Evolutionary conservation across 1,139 yeast genomes (phyloP).

Genomic region (Zygosaccharomyces sapae): DNA sequence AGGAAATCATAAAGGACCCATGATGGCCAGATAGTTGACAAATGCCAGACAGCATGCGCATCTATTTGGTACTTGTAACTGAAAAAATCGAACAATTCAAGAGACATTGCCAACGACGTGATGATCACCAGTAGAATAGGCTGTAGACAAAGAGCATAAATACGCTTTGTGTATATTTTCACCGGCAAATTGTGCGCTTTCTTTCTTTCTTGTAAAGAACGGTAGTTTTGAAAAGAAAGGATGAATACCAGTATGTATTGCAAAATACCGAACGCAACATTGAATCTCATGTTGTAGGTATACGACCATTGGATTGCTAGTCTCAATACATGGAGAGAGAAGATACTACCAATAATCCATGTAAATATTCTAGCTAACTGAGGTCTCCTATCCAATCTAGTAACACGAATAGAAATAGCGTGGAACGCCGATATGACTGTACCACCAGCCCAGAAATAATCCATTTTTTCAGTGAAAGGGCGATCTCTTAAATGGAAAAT

Average conservation of each 20-base stretch:
- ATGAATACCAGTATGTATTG: slow-evolving; percentile 52
- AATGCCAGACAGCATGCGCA: slow-evolving; percentile 94
- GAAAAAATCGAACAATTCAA: slow-evolving; percentile 87
- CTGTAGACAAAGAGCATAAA: slow-evolving; percentile 43
- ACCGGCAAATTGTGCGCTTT: slow-evolving; percentile 12
- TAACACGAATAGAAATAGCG: slow-evolving; percentile 56
- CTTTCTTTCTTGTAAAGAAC: slow-evolving; percentile 16
- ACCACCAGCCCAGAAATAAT: slow-evolving; percentile 89
- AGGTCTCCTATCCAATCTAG: slow-evolving; percentile 48
- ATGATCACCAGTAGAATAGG: slow-evolving; percentile 51
- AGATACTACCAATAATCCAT: slow-evolving; percentile 43
- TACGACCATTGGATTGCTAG: slow-evolving; percentile 79
- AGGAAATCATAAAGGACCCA: slow-evolving; percentile 39
- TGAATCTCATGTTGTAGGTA: slow-evolving; percentile 91
- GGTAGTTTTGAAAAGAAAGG: slow-evolving; percentile 35
- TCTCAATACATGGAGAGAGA: slow-evolving; percentile 60
- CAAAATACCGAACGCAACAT: slow-evolving; percentile 67
- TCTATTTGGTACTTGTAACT: slow-evolving; percentile 68
- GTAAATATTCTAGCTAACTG: slow-evolving; percentile 39
- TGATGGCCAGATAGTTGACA: slow-evolving; percentile 65
- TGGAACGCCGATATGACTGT: slow-evolving; percentile 79
- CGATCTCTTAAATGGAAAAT: slow-evolving; percentile 87
- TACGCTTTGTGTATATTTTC: slow-evolving; percentile 15
- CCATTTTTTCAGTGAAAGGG: slow-evolving; percentile 72
- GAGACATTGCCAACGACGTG: slow-evolving; percentile 69